Conservation (phyloP, 345 rosid species). For the Abelmoschus esculentus region DNA sequence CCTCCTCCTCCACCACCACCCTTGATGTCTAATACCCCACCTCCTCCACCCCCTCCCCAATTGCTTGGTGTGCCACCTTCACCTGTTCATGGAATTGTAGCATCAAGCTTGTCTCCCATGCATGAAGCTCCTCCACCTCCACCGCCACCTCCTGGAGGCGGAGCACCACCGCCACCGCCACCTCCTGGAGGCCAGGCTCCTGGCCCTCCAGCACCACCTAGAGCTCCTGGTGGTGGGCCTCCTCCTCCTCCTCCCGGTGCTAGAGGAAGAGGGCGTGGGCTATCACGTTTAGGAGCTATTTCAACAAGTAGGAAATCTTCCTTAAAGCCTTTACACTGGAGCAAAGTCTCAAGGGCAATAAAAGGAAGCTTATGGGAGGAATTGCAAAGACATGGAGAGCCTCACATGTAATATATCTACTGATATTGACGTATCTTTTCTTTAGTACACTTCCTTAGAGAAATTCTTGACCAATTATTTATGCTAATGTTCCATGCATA, state of each 20-base stretch:
- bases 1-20: not conserved
- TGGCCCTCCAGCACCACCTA: constrained; percentile 51
- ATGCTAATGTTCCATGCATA: not conserved
- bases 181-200: constrained; percentile 29
- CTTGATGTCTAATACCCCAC: not conserved
- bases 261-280: constrained; percentile 78
- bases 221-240: constrained; percentile 62
- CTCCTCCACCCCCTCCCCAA: constrained; percentile 13
- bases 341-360: not conserved
- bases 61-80: constrained; percentile 20
- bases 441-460: constrained; percentile 7
- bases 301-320: not conserved
- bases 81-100: not conserved
- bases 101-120: constrained; percentile 10
- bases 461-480: constrained; percentile 3
- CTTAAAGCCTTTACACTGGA: not conserved
- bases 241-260: constrained; percentile 47
- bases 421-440: not conserved
- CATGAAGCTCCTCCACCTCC: not conserved
- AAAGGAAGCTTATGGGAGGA: not conserved
- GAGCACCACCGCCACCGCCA: constrained; percentile 41
- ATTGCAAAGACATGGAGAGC: not conserved
- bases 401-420: not conserved
- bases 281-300: constrained; percentile 36
- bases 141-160: constrained; percentile 13